Percentiles rank a stretch among this genome's conserved stretches.
Conservation (phyloP, 495 filamentous ascomycete species). For the Parachaetomium inaequale region DNA sequence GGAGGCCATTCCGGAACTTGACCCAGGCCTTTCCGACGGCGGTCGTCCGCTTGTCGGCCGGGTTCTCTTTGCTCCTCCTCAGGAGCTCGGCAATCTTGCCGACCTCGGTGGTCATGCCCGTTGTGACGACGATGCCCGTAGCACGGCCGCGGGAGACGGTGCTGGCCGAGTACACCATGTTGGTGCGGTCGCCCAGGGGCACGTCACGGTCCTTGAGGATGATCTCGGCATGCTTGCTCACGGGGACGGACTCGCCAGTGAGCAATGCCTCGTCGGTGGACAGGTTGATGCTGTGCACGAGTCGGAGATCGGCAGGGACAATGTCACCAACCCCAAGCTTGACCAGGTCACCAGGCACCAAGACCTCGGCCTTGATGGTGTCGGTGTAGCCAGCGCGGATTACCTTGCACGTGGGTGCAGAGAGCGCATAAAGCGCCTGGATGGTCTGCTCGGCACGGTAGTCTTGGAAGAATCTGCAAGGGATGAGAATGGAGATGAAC, state of each 20-base stretch:
- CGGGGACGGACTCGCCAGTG: slow-evolving; percentile 65
- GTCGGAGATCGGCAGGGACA: slow-evolving; percentile 68
- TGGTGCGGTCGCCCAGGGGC: slow-evolving; percentile 61
- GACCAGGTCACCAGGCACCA: slow-evolving; percentile 77
- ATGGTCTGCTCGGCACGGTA: slow-evolving; percentile 85
- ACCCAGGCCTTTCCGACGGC: slow-evolving; percentile 3
- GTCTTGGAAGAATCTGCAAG: slow-evolving; percentile 68
- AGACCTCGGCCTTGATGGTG: slow-evolving; percentile 58
- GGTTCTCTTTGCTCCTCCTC: slow-evolving; percentile 49
- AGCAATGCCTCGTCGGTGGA: slow-evolving; percentile 39
- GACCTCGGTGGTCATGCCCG: slow-evolving; percentile 79
- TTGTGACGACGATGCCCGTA: slow-evolving; percentile 59
- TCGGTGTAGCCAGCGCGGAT: slow-evolving; percentile 63
- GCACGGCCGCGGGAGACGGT: slow-evolving; percentile 64
- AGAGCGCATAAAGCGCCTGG: slow-evolving; percentile 71
- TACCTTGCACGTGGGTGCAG: slow-evolving; percentile 73
- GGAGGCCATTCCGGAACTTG: slow-evolving; percentile 20
- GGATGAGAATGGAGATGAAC: background rate
- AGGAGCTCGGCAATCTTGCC: slow-evolving; percentile 71
- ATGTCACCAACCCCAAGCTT: slow-evolving; percentile 77
- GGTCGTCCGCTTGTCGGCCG: slow-evolving; percentile 51
- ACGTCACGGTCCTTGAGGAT: slow-evolving; percentile 42
- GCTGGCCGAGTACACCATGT: slow-evolving; percentile 66
- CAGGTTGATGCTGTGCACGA: slow-evolving; percentile 77
- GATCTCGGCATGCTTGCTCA: slow-evolving; percentile 38